Percentiles rank a stretch among this genome's conserved stretches.
phyloP scores from a whole-genome alignment of 768 basidiomycete species.

The Kwoniella bestiolae region DNA sequence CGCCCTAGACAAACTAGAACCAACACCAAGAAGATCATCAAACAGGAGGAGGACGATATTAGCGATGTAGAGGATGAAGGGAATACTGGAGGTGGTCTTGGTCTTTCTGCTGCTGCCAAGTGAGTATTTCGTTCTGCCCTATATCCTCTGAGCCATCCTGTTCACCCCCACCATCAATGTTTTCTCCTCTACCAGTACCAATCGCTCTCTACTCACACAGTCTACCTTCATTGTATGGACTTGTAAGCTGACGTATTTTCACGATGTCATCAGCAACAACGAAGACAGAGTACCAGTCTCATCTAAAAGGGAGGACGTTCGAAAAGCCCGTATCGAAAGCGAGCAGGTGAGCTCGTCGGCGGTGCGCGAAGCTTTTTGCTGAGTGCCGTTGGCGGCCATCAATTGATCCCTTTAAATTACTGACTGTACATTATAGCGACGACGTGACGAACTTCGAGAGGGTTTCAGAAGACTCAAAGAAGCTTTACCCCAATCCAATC shows the following conservation, averaged over 20 bases:
- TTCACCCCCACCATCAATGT: not conserved
- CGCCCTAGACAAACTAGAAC: constrained; percentile 1
- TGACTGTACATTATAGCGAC: constrained; percentile 63
- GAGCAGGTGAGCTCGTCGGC: constrained; percentile 47
- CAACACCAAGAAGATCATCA: constrained; percentile 9
- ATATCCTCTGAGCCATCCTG: not conserved
- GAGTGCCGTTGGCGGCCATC: constrained; percentile 11
- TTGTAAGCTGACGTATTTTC: not conserved
- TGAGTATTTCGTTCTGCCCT: constrained; percentile 2
- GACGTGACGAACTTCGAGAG: constrained; percentile 89
- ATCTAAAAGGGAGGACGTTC: constrained; percentile 25
- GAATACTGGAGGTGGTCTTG: constrained; percentile 21
- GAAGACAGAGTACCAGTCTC: constrained; percentile 16
- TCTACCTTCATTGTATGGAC: not conserved
- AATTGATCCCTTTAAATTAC: not conserved
- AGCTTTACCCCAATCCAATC: constrained; percentile 83
- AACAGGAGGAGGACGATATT: constrained; percentile 18
- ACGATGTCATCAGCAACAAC: not conserved
- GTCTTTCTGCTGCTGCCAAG: constrained; percentile 7
- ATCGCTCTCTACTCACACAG: not conserved
- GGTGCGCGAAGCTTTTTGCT: constrained; percentile 31
- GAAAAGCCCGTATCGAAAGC: constrained; percentile 38
- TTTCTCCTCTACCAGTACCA: not conserved
- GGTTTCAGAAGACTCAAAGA: constrained; percentile 90
- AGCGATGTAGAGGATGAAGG: constrained; percentile 28